Conservation (phyloP, 257 asterid species). For the Salvia miltiorrhiza region DNA sequence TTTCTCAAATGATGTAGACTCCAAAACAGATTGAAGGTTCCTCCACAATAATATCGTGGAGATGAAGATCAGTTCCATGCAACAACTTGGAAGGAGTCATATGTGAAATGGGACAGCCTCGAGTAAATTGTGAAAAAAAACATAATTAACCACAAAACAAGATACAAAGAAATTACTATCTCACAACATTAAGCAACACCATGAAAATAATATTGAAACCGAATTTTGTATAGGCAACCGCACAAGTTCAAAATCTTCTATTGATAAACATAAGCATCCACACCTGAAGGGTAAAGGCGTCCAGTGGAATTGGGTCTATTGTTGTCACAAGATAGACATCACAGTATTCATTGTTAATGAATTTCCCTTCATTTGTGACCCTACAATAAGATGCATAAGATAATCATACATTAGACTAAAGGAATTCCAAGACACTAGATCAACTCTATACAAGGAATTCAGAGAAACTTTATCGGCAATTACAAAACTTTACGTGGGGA, state of each 20-base stretch:
- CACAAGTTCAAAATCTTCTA: neutral
- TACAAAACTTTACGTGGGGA: no score
- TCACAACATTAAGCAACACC: neutral
- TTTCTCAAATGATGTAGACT: no score
- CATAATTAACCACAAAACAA: neutral
- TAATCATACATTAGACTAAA: neutral
- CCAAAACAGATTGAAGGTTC: neutral
- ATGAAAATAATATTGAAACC: neutral
- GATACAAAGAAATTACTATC: neutral
- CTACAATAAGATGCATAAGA: conserved; percentile 48
- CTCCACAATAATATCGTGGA: neutral
- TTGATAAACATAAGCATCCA: conserved; percentile 23
- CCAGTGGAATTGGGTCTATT: conserved; percentile 83
- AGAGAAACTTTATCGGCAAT: no score
- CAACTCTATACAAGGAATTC: no score
- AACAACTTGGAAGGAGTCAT: neutral
- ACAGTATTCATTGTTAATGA: conserved; percentile 80
- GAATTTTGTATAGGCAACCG: neutral
- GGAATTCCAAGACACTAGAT: neutral
- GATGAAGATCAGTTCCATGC: neutral
- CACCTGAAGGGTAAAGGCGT: conserved; percentile 97
- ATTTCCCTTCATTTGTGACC: conserved; percentile 64
- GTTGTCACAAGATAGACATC: conserved; percentile 96
- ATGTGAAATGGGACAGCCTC: neutral
- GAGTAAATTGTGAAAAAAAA: neutral